Base-by-base conservation (phyloP, 164 flowering plant species). In the Vitis amurensis region DNA sequence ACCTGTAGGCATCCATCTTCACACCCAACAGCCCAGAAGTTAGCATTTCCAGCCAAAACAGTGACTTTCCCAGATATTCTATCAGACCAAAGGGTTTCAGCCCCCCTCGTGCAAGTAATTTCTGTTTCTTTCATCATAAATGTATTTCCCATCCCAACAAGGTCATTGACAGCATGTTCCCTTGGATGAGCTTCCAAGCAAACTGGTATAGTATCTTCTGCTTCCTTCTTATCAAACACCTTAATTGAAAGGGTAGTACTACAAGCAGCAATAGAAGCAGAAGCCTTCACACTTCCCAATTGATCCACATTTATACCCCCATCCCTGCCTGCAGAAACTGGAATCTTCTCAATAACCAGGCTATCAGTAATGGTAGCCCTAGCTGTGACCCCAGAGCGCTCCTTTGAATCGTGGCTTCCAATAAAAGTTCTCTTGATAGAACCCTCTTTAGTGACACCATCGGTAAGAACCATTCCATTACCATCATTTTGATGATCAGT, bases 11-110 rank as follows among this genome's bases (percentile, higher is more conserved):
- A 86, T 47, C 99, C 98, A 84, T 96, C 97, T 79, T 93, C 97
- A 82, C 93, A 92, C 19, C 99, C 98, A 72, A 92, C 91, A 57
- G 96, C 99, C 98, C 99, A 96, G 66, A 93, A 93, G 75, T 96
- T 96, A 47, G 87, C 83, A 85, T 96, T 96, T 73, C 99, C 99
- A 71, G 99, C 97, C 81, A 96, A 86, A 68, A 89, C 97, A 55
- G 97, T 85, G 60, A 88, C 94, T 77, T 86, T 89, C 23, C 97
- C 95, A 19, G 91, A 76, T 1, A 96, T 79, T 72, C 98, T 79
- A 77, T 96, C 98, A 68, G 93, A 89, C 99, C 99, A 96, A 74
- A 96, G 90, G 55, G 80, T 87, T 73, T 83, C 71, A 47, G 75
- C 72, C 58, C 90, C 93, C 81, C 81, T 83, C 50, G 78, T 87